Conservation (phyloP, 2,329 filamentous ascomycete genomes). For the Orbilia oligospora region DNA sequence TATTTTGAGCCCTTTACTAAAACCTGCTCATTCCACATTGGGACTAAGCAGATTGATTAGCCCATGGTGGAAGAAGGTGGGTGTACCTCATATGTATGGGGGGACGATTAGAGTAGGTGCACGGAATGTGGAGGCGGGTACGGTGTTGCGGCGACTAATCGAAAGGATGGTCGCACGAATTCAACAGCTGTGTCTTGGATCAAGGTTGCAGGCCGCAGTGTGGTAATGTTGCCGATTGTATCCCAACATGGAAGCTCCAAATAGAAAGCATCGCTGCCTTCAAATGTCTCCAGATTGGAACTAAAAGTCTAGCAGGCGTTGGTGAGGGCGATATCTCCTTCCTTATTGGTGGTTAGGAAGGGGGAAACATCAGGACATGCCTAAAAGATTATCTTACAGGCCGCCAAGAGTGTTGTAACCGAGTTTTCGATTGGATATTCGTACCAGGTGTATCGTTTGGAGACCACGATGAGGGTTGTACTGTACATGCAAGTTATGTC, state of each 20-base stretch:
- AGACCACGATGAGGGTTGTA: neutral
- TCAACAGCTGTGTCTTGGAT: constrained; percentile 18
- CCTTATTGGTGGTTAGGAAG: constrained; percentile 27
- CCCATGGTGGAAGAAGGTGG: constrained; percentile 43
- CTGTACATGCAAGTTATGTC: neutral
- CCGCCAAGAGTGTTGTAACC: constrained; percentile 41
- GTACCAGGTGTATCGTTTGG: neutral
- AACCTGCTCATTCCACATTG: constrained; percentile 49
- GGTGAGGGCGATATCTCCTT: constrained; percentile 43
- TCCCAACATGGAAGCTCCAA: constrained; percentile 49
- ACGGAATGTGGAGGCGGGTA: neutral
- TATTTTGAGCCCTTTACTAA: constrained; percentile 25
- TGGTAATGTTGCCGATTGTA: constrained; percentile 45
- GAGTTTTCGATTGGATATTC: constrained; percentile 11
- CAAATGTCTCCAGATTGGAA: constrained; percentile 14
- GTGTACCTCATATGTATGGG: neutral
- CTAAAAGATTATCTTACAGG: constrained; percentile 4
- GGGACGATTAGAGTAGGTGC: constrained; percentile 34
- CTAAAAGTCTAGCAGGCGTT: constrained; percentile 6
- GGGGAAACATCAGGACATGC: neutral
- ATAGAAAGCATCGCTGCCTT: constrained; percentile 42
- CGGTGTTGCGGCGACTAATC: constrained; percentile 38
- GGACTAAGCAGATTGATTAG: neutral
- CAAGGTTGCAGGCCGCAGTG: constrained; percentile 29
- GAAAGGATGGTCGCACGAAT: constrained; percentile 34